A percentile compares a stretch with the other conserved stretches of the same genome.
phyloP scores from a whole-genome alignment of 2,329 filamentous ascomycete genomes.

The Aspergillus ochraceus region DNA sequence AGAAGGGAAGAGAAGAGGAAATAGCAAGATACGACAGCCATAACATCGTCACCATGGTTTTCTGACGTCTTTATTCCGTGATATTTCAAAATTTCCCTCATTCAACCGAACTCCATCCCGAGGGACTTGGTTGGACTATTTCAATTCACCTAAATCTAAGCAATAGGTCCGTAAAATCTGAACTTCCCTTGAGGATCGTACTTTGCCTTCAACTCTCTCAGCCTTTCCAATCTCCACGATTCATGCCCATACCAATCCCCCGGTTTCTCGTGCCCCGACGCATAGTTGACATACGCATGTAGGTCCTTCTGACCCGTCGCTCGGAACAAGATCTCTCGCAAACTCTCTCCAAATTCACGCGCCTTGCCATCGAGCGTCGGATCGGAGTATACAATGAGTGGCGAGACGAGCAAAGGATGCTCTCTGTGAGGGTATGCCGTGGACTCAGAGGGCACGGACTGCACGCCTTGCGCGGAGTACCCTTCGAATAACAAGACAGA shows the following conservation, averaged over 20 bases:
- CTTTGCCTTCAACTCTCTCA: slow-evolving; percentile 33
- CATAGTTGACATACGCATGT: slow-evolving; percentile 55
- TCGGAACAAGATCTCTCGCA: slow-evolving; percentile 40
- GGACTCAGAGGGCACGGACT: slow-evolving; percentile 31
- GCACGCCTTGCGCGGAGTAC: slow-evolving; percentile 49
- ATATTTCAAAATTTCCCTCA: too few species aligned
- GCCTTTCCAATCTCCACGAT: slow-evolving; percentile 49
- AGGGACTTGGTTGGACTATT: too few species aligned
- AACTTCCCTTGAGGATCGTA: slow-evolving; percentile 32
- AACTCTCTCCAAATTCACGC: slow-evolving; percentile 35
- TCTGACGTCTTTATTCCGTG: too few species aligned
- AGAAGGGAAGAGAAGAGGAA: too few species aligned
- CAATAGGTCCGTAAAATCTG: slow-evolving; percentile 19
- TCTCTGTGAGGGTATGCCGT: slow-evolving; percentile 48
- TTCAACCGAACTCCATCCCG: too few species aligned
- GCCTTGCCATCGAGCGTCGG: slow-evolving; percentile 36
- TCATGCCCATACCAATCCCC: slow-evolving; percentile 52
- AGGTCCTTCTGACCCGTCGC: slow-evolving; percentile 34
- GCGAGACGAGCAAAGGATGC: slow-evolving; percentile 42
- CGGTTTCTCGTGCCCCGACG: slow-evolving; percentile 48
- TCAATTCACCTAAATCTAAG: background rate
- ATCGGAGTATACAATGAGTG: slow-evolving; percentile 40
- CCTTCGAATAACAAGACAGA: slow-evolving; percentile 55
- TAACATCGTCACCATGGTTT: too few species aligned
- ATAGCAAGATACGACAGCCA: too few species aligned